Evolutionary conservation across 164 flowering plant genomes (phyloP).

Genomic region (Vitis amurensis): DNA sequence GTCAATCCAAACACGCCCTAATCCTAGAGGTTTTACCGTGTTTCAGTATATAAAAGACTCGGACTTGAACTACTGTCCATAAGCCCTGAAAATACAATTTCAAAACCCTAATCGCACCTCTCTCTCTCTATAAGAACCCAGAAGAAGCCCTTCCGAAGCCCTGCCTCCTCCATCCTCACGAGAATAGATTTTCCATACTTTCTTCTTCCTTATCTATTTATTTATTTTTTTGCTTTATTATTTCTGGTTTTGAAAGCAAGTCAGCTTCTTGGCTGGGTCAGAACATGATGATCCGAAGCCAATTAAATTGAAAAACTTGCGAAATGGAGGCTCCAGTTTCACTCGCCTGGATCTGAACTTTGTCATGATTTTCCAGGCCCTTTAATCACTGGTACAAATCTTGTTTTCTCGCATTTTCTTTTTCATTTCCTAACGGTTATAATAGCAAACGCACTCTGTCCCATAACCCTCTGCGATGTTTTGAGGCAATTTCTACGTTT

Average conservation of each 20-base stretch:
- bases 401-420: neutral
- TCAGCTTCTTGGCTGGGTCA: constrained; percentile 55
- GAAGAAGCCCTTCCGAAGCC: too few relatives aligned
- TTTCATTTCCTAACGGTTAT: neutral
- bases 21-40: too few relatives aligned
- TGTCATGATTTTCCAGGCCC: constrained; percentile 48
- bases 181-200: too few relatives aligned
- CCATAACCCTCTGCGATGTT: constrained; percentile 32
- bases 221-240: too few relatives aligned
- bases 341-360: constrained; percentile 54
- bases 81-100: too few relatives aligned
- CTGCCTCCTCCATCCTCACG: too few relatives aligned
- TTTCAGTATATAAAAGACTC: too few relatives aligned
- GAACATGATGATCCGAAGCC: constrained; percentile 18
- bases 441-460: constrained; percentile 67
- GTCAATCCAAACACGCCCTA: too few relatives aligned
- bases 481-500: constrained; percentile 68
- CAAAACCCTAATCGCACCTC: too few relatives aligned
- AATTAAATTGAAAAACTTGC: constrained; percentile 37
- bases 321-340: constrained; percentile 35
- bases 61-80: too few relatives aligned
- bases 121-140: too few relatives aligned
- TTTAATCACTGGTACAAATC: constrained; percentile 38
- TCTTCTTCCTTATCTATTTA: too few relatives aligned
- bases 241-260: constrained; percentile 34